phyloP scores from a whole-genome alignment of 352 stramenopile genomes.

The Phytophthora capsici region DNA sequence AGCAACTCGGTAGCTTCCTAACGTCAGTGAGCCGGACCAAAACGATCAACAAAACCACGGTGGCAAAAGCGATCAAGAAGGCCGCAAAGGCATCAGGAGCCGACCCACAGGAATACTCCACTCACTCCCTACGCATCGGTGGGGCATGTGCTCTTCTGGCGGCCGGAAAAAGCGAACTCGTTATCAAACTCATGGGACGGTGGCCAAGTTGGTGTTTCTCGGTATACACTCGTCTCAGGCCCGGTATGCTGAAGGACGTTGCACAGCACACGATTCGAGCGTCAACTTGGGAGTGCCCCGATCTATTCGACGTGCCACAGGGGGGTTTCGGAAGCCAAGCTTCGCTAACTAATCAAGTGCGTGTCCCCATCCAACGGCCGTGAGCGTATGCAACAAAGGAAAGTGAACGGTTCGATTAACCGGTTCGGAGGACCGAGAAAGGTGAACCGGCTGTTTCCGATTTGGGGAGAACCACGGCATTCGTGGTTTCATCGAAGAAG shows the following conservation, averaged over 20 bases:
- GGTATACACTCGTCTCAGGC: constrained; percentile 30
- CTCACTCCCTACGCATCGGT: constrained; percentile 19
- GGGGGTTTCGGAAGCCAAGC: too few relatives aligned
- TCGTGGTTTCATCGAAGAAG: too few relatives aligned
- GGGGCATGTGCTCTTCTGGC: constrained; percentile 18
- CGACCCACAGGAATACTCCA: constrained; percentile 17
- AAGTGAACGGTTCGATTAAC: too few relatives aligned
- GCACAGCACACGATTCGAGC: constrained; percentile 4
- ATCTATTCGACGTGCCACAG: too few relatives aligned
- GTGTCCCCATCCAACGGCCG: too few relatives aligned
- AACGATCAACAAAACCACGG: constrained; percentile 25
- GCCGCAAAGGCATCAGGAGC: constrained; percentile 21
- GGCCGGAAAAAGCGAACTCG: neutral
- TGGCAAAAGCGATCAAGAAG: constrained; percentile 21
- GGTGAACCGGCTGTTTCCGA: too few relatives aligned
- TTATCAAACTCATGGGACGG: constrained; percentile 30
- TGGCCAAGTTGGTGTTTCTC: constrained; percentile 38
- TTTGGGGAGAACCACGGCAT: too few relatives aligned
- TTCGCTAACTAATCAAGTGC: too few relatives aligned
- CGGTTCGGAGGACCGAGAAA: too few relatives aligned
- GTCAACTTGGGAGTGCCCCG: too few relatives aligned
- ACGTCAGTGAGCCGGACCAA: constrained; percentile 2
- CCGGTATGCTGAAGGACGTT: constrained; percentile 29
- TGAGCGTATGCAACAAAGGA: too few relatives aligned
- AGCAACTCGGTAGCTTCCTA: constrained; percentile 9